These are phyloP conservation scores for Trichoderma sp. DNA, from an alignment of 2,329 filamentous ascomycete species.

Conservation along the genomic window DNA sequence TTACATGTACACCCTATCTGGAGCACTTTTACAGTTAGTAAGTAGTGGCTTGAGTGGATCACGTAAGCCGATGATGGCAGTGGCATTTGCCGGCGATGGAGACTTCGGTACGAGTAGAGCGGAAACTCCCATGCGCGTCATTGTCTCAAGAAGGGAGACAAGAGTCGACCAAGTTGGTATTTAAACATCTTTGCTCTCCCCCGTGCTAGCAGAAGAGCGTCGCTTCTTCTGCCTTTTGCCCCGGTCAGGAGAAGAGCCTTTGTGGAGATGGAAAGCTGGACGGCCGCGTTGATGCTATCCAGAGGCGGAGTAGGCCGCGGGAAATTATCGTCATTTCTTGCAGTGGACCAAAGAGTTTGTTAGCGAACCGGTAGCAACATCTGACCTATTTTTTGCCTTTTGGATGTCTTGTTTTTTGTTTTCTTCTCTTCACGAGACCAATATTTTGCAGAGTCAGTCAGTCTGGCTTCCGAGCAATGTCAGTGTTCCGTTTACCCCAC, in stretches of 20 bases:
- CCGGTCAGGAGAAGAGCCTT: conserved; percentile 16
- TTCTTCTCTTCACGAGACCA: neutral
- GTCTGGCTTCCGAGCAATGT: conserved; percentile 14
- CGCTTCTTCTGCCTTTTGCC: neutral
- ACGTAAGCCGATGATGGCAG: neutral
- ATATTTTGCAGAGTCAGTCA: neutral
- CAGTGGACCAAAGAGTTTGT: conserved; percentile 17
- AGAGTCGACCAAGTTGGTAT: neutral
- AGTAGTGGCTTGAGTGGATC: neutral
- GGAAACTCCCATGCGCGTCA: neutral
- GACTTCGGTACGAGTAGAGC: neutral
- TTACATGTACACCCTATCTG: neutral
- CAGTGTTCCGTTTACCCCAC: conserved; percentile 16
- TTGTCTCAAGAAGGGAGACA: neutral
- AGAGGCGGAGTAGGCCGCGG: conserved; percentile 10
- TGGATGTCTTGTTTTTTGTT: neutral
- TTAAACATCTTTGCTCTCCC: neutral
- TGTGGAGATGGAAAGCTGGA: conserved; percentile 11
- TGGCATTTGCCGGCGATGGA: neutral
- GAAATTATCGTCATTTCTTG: conserved; percentile 25
- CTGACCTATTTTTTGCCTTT: conserved; percentile 1
- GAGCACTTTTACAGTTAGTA: neutral
- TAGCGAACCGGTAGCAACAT: neutral
- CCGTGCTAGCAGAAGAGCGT: neutral
- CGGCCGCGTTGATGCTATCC: neutral